A percentile compares a stretch with the other conserved stretches of the same genome.
phyloP scores from a whole-genome alignment of 2,329 filamentous ascomycete genomes.

The Fusarium stilboides region DNA sequence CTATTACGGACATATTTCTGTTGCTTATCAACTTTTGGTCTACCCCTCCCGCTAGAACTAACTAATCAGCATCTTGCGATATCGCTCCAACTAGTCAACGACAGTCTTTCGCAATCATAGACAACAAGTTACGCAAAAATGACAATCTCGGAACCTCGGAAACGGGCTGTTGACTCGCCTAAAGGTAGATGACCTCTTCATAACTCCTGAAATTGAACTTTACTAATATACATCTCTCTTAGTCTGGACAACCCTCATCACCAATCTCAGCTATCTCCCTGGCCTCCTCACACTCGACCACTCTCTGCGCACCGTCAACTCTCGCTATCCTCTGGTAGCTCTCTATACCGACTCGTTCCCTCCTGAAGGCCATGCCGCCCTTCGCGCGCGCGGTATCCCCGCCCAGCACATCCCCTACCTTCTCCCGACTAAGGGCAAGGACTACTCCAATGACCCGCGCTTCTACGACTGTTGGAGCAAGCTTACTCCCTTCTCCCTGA shows the following conservation, averaged over 20 bases:
- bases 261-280: conserved; percentile 84
- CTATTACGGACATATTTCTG: neutral
- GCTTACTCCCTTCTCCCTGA: conserved; percentile 82
- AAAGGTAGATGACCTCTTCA: conserved; percentile 51
- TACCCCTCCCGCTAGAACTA: conserved; percentile 33
- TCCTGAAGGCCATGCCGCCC: conserved; percentile 75
- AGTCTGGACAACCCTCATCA: conserved; percentile 93
- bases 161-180: conserved; percentile 57
- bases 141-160: conserved; percentile 38
- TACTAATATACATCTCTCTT: conserved; percentile 28
- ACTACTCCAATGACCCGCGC: conserved; percentile 83
- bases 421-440: conserved; percentile 74
- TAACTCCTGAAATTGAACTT: neutral
- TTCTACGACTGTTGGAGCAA: conserved; percentile 96
- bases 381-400: conserved; percentile 78
- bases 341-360: conserved; percentile 88
- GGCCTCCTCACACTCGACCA: conserved; percentile 87
- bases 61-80: conserved; percentile 1
- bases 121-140: conserved; percentile 33
- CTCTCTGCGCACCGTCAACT: conserved; percentile 76
- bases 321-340: conserved; percentile 83
- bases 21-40: conserved; percentile 4
- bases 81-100: conserved; percentile 1
- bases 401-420: conserved; percentile 81
- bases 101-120: neutral